A percentile compares a stretch with the other conserved stretches of the same genome.
phyloP scores from a whole-genome alignment of 1,139 yeast genomes.

The Debaryomyces nepalensis region DNA sequence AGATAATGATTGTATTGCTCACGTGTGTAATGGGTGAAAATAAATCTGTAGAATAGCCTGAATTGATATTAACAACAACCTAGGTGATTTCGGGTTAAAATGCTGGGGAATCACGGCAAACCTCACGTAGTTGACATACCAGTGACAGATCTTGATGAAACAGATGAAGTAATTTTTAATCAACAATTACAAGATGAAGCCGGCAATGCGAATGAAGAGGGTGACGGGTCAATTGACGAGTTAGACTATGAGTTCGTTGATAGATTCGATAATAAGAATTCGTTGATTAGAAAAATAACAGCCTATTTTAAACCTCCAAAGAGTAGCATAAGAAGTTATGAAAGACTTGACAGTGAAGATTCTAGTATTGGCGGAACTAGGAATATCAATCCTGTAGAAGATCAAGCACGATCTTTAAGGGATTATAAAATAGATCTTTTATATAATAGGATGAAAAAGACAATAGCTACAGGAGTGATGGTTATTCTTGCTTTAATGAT shows the following conservation, averaged over 20 bases:
- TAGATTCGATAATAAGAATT: neutral
- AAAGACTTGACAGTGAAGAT: neutral
- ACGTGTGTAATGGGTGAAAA: constrained; percentile 2
- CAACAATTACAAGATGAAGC: constrained; percentile 19
- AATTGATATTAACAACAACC: neutral
- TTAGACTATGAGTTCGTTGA: constrained; percentile 14
- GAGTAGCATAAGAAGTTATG: neutral
- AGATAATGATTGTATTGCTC: neutral
- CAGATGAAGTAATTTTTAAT: constrained; percentile 46
- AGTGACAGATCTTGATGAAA: constrained; percentile 61
- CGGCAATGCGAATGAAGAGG: neutral
- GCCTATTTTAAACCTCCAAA: neutral
- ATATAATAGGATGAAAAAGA: constrained; percentile 23
- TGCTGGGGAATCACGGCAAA: constrained; percentile 13
- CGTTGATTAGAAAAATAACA: neutral
- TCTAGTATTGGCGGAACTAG: neutral
- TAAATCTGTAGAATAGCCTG: neutral
- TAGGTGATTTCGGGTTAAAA: neutral
- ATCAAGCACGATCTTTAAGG: constrained; percentile 19
- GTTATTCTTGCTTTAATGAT: constrained; percentile 9
- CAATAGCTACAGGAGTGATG: constrained; percentile 3
- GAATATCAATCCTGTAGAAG: constrained; percentile 9
- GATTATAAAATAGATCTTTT: constrained; percentile 32
- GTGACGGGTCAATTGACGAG: constrained; percentile 7
- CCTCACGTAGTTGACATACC: constrained; percentile 59